phyloP scores from a whole-genome alignment of 2,329 filamentous ascomycete species.

The Fusarium newnesense region DNA sequence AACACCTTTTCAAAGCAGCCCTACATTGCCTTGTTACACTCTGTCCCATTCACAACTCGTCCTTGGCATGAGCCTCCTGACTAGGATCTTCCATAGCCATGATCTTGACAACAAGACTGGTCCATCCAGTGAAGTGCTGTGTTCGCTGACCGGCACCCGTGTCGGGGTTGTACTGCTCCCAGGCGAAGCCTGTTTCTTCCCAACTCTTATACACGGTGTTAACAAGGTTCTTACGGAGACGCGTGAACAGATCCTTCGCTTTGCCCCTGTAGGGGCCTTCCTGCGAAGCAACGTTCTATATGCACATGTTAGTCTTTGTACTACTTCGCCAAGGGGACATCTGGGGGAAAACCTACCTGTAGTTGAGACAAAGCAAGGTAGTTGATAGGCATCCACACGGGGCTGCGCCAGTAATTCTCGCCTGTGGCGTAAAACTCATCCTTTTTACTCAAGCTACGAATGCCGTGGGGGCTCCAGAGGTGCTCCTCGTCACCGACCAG shows the following conservation, averaged over 20 bases:
- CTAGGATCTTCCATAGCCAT: conserved; percentile 88
- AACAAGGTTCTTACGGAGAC: conserved; percentile 84
- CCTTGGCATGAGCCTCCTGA: conserved; percentile 49
- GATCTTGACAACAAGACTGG: conserved; percentile 96
- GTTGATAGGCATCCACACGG: conserved; percentile 97
- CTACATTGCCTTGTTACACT: neutral
- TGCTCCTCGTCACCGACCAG: conserved; percentile 83
- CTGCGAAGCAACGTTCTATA: conserved; percentile 69
- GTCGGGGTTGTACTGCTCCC: conserved; percentile 98
- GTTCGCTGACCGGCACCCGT: conserved; percentile 94
- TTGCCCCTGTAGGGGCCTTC: conserved; percentile 74
- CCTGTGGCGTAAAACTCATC: conserved; percentile 86
- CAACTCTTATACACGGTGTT: conserved; percentile 89
- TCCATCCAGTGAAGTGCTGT: conserved; percentile 99
- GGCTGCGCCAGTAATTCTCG: conserved; percentile 97
- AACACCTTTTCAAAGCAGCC: conserved; percentile 2
- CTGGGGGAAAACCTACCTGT: conserved; percentile 66
- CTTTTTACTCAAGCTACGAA: conserved; percentile 87
- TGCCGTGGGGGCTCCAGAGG: conserved; percentile 89
- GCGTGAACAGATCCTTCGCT: conserved; percentile 78
- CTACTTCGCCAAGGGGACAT: neutral
- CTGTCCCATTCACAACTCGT: conserved; percentile 57
- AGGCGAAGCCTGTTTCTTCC: conserved; percentile 93
- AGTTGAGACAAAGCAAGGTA: conserved; percentile 86
- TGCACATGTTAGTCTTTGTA: conserved; percentile 45